Conservation (phyloP, 2,329 filamentous ascomycete genomes). For the Neurospora sp. region DNA sequence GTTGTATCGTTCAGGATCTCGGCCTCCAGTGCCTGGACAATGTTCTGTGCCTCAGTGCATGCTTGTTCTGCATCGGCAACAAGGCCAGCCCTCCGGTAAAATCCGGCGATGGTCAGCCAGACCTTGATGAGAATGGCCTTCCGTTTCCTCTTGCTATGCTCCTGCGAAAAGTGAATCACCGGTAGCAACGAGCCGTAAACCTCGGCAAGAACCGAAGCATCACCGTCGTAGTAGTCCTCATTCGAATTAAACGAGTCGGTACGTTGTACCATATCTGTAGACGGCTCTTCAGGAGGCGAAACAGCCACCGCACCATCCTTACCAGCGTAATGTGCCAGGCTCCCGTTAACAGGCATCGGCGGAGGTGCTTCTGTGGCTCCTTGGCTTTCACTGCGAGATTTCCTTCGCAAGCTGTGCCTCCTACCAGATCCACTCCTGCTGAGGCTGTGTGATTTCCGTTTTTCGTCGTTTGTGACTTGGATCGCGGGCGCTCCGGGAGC, state of each 20-base stretch:
- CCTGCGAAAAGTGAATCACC: conserved; percentile 43
- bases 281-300: neutral
- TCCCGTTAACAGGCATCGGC: neutral
- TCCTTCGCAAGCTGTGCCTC: conserved; percentile 43
- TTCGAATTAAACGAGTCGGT: neutral
- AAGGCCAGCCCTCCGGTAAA: conserved; percentile 76
- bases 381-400: conserved; percentile 39
- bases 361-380: neutral
- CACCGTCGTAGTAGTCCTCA: conserved; percentile 10
- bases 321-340: neutral
- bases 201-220: conserved; percentile 24
- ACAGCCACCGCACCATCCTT: neutral
- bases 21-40: conserved; percentile 61
- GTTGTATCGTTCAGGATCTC: conserved; percentile 54
- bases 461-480: conserved; percentile 62
- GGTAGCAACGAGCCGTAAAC: conserved; percentile 35
- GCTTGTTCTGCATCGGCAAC: conserved; percentile 73
- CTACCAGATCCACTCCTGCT: conserved; percentile 37
- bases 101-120: conserved; percentile 82
- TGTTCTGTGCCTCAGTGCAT: conserved; percentile 68
- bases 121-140: conserved; percentile 58
- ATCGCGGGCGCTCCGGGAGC: conserved; percentile 52
- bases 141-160: conserved; percentile 40
- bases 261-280: neutral
- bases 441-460: conserved; percentile 27